Evolutionary conservation across 768 basidiomycete species (phyloP).

Genomic region (Mycena leptocephala): DNA sequence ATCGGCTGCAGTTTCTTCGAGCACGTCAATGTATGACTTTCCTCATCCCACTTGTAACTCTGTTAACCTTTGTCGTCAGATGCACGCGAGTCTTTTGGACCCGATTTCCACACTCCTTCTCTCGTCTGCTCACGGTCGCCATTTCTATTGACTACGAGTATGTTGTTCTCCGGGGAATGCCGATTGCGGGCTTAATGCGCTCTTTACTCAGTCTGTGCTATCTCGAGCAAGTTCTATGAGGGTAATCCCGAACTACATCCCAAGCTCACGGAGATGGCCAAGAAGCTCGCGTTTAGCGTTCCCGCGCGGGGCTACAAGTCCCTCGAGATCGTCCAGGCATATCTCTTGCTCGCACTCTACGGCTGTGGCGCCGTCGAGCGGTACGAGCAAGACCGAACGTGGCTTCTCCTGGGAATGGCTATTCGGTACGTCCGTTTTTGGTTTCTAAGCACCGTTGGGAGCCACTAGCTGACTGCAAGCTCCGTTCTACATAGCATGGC

Average conservation of each 20-base stretch:
- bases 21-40: slow-evolving; percentile 75
- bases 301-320: slow-evolving; percentile 92
- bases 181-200: slow-evolving; percentile 3
- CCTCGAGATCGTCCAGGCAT: slow-evolving; percentile 97
- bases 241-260: slow-evolving; percentile 87
- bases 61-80: slow-evolving; percentile 58
- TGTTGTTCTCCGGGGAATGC: slow-evolving; percentile 47
- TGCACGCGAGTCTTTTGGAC: slow-evolving; percentile 88
- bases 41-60: slow-evolving; percentile 17
- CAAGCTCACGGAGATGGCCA: slow-evolving; percentile 85
- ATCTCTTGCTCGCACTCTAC: slow-evolving; percentile 90
- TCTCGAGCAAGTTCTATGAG: slow-evolving; percentile 92
- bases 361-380: slow-evolving; percentile 96
- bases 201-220: slow-evolving; percentile 91
- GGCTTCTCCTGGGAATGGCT: slow-evolving; percentile 91
- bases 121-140: slow-evolving; percentile 96
- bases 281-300: slow-evolving; percentile 90
- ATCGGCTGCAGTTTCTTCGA: slow-evolving; percentile 75
- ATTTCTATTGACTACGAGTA: slow-evolving; percentile 94
- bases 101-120: slow-evolving; percentile 94
- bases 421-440: slow-evolving; percentile 69
- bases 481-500: slow-evolving; percentile 77
- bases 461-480: slow-evolving; percentile 26
- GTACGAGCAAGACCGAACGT: slow-evolving; percentile 97
- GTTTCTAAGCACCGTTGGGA: slow-evolving; percentile 9